Evolutionary conservation across 805 yeast species (phyloP).

Genomic region (Candida broadrunensis): DNA sequence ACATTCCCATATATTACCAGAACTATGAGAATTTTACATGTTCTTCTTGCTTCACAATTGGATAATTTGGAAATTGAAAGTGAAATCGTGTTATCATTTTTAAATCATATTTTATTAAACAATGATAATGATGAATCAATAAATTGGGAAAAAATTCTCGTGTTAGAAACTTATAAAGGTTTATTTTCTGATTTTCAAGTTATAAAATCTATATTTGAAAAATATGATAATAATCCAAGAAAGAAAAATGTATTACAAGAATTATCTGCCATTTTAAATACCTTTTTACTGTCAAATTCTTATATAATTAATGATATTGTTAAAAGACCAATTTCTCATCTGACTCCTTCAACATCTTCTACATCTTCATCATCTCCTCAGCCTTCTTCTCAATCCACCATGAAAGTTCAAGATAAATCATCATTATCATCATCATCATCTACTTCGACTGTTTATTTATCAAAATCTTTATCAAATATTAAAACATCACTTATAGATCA

Average conservation of each 20-base stretch:
- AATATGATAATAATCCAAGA: slow-evolving; percentile 55
- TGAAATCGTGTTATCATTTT: slow-evolving; percentile 73
- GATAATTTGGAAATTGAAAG: slow-evolving; percentile 67
- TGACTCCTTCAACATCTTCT: slow-evolving; percentile 4
- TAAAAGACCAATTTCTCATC: slow-evolving; percentile 4
- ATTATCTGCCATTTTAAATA: slow-evolving; percentile 35
- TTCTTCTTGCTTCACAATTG: slow-evolving; percentile 58
- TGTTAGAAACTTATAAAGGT: slow-evolving; percentile 68
- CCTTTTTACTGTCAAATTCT: slow-evolving; percentile 19
- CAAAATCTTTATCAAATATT: slow-evolving; percentile 41
- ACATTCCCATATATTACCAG: slow-evolving; percentile 73
- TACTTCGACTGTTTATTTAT: slow-evolving; percentile 23
- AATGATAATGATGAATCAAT: slow-evolving; percentile 46
- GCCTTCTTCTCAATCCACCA: background rate
- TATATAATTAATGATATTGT: slow-evolving; percentile 16
- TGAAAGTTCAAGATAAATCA: background rate
- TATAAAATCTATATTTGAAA: slow-evolving; percentile 50
- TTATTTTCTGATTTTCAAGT: slow-evolving; percentile 55
- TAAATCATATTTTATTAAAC: slow-evolving; percentile 67
- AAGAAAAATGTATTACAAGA: slow-evolving; percentile 62
- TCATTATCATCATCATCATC: too few relatives aligned
- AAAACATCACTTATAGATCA: slow-evolving; percentile 66
- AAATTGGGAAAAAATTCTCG: slow-evolving; percentile 70
- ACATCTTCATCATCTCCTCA: slow-evolving; percentile 6
- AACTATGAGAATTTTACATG: slow-evolving; percentile 65